Conservation (phyloP, 2,329 filamentous ascomycete genomes). For the Nectriaceae sp. region DNA sequence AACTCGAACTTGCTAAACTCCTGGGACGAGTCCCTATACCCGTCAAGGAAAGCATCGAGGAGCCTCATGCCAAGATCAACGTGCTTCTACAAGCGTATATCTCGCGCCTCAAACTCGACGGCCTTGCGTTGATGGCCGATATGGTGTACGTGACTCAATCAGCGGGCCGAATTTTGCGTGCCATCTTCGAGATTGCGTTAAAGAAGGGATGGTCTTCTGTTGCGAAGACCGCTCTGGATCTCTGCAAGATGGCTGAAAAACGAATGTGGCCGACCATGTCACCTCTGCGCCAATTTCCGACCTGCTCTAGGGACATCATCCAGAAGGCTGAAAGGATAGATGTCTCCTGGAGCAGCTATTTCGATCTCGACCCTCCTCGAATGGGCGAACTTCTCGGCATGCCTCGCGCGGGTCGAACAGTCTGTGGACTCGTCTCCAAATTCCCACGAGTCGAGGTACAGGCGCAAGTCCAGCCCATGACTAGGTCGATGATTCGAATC, state of each 20-base stretch:
- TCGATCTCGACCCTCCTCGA: conserved; percentile 91
- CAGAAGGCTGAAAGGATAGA: conserved; percentile 94
- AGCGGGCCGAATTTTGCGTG: conserved; percentile 90
- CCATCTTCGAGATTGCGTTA: conserved; percentile 95
- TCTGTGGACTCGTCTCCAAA: conserved; percentile 85
- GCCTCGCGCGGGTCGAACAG: conserved; percentile 81
- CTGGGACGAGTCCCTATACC: conserved; percentile 89
- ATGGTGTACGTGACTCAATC: conserved; percentile 99
- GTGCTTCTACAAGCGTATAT: conserved; percentile 96
- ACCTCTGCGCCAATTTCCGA: conserved; percentile 85
- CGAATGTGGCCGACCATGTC: conserved; percentile 99
- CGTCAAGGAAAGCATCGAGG: conserved; percentile 96
- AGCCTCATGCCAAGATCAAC: conserved; percentile 97
- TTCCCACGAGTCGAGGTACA: conserved; percentile 93
- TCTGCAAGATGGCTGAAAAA: conserved; percentile 99
- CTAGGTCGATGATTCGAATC: conserved; percentile 86
- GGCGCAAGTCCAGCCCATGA: conserved; percentile 92
- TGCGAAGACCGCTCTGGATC: conserved; percentile 85
- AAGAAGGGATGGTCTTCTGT: conserved; percentile 96
- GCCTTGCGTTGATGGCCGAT: conserved; percentile 94
- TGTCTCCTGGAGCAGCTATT: conserved; percentile 90
- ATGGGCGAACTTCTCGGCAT: conserved; percentile 95
- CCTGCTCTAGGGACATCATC: conserved; percentile 80
- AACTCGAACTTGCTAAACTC: conserved; percentile 91
- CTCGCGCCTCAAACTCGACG: conserved; percentile 89